Evolutionary conservation across 2,329 filamentous ascomycete species (phyloP).

Genomic region (Berkeleyomyces basicola): DNA sequence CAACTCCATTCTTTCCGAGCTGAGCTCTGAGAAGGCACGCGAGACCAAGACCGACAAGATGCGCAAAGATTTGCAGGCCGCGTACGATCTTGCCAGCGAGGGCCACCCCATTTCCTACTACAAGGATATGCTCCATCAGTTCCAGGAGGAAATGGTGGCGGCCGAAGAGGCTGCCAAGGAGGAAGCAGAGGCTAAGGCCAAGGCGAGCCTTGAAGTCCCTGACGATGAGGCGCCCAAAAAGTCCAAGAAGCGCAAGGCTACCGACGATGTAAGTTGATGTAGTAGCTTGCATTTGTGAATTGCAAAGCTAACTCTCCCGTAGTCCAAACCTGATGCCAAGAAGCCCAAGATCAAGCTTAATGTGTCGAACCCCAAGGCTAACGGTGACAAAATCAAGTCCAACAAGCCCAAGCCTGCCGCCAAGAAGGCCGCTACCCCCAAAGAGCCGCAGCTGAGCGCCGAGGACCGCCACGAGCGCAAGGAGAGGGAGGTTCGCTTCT

Average conservation of each 20-base stretch:
- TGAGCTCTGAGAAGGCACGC: conserved; percentile 57
- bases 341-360: conserved; percentile 55
- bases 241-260: conserved; percentile 70
- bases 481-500: conserved; percentile 71
- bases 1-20: conserved; percentile 64
- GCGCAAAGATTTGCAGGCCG: conserved; percentile 60
- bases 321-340: conserved; percentile 38
- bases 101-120: conserved; percentile 64
- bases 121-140: conserved; percentile 60
- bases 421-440: conserved; percentile 35
- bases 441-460: conserved; percentile 40
- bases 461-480: conserved; percentile 44
- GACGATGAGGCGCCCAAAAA: conserved; percentile 52
- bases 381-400: conserved; percentile 27
- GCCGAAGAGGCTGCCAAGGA: conserved; percentile 37
- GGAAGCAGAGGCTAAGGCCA: conserved; percentile 25
- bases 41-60: conserved; percentile 57
- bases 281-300: neutral
- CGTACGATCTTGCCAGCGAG: conserved; percentile 67
- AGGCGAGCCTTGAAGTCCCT: conserved; percentile 28
- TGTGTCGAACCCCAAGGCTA: conserved; percentile 40
- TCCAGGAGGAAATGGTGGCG: conserved; percentile 43
- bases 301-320: neutral
- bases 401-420: conserved; percentile 38
- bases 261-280: conserved; percentile 43